Conservation (phyloP, 345 rosid genomes). For the Mangifera indica region DNA sequence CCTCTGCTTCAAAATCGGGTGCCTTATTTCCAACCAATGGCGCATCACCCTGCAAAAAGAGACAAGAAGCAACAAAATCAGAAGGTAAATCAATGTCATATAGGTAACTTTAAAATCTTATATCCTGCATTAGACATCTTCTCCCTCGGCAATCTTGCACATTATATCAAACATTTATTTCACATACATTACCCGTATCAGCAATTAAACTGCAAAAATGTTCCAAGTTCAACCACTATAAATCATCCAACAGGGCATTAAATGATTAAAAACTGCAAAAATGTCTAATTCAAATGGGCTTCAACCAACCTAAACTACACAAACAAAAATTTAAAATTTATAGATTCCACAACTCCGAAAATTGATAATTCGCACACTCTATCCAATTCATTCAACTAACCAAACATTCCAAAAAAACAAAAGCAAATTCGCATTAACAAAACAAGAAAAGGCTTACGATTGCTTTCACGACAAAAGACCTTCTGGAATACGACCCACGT, state of each 20-base stretch:
- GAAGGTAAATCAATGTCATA: neutral
- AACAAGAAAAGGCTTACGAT: constrained; percentile 36
- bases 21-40: constrained; percentile 87
- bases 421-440: neutral
- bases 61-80: neutral
- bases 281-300: no score
- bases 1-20: constrained; percentile 96
- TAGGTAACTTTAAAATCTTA: neutral
- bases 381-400: neutral
- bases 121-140: neutral
- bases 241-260: no score
- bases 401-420: no score
- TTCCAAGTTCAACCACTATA: no score
- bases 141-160: neutral
- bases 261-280: no score
- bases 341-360: no score
- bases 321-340: no score
- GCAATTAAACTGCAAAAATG: no score
- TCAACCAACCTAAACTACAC: no score
- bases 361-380: no score
- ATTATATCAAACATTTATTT: no score
- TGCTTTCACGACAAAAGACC: constrained; percentile 61
- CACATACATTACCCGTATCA: no score
- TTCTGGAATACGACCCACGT: constrained; percentile 40
- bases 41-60: constrained; percentile 52